Evolutionary conservation across 305 asterid species (phyloP).

Genomic region (Fraxinus xanthoxyloides): DNA sequence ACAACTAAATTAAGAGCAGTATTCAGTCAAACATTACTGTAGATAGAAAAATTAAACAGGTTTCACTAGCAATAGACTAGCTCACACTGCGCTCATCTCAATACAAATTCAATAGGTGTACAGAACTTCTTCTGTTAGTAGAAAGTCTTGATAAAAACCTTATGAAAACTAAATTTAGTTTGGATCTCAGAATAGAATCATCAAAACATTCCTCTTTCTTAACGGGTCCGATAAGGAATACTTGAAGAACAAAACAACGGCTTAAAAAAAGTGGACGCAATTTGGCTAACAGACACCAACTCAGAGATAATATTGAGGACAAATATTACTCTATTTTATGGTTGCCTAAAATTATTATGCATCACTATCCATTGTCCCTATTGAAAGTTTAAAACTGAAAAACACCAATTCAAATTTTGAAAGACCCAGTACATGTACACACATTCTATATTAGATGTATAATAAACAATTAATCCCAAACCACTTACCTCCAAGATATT

Average conservation of each 20-base stretch:
- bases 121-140: background rate
- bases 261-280: background rate
- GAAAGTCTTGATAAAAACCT: conserved; percentile 8
- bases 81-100: background rate
- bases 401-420: background rate
- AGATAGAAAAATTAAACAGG: background rate
- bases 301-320: background rate
- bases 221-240: background rate
- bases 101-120: background rate
- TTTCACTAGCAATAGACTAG: conserved; percentile 15
- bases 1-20: conserved; percentile 10
- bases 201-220: background rate
- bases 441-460: background rate
- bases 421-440: background rate
- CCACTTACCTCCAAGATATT: conserved; percentile 88
- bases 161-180: background rate
- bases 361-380: background rate
- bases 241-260: background rate
- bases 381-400: background rate
- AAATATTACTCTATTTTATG: background rate
- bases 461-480: conserved; percentile 13
- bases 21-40: conserved; percentile 5
- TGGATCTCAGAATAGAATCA: background rate
- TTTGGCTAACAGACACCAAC: background rate
- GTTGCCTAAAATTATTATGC: conserved; percentile 2